phyloP scores from a whole-genome alignment of 768 basidiomycete species.

The Hericium coralloides region DNA sequence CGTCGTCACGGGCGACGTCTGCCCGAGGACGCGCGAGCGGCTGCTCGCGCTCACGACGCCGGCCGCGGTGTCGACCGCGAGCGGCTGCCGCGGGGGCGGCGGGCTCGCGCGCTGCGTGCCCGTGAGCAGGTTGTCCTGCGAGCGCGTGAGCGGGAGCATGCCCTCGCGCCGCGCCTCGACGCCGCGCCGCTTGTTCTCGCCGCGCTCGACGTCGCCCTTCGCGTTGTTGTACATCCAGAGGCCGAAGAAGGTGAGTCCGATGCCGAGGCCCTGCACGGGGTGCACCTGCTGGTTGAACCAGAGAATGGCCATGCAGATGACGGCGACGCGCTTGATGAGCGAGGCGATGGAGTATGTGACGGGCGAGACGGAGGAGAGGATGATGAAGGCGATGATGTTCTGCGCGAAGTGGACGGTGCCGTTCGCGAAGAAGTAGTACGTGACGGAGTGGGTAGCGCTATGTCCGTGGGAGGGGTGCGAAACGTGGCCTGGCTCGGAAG shows the following conservation, averaged over 20 bases:
- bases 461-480: slow-evolving; percentile 38
- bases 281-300: slow-evolving; percentile 93
- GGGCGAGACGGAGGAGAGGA: slow-evolving; percentile 91
- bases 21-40: neutral
- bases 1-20: neutral
- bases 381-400: slow-evolving; percentile 95
- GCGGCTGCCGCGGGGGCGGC: slow-evolving; percentile 7
- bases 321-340: slow-evolving; percentile 93
- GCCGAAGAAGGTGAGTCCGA: slow-evolving; percentile 80
- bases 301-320: slow-evolving; percentile 94
- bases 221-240: slow-evolving; percentile 95
- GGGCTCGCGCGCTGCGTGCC: slow-evolving; percentile 27
- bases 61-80: slow-evolving; percentile 1
- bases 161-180: slow-evolving; percentile 65
- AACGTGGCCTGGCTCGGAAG: slow-evolving; percentile 31
- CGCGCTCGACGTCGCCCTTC: slow-evolving; percentile 85
- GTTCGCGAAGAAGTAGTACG: slow-evolving; percentile 85
- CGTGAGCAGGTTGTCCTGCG: slow-evolving; percentile 47
- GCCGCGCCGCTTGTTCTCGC: slow-evolving; percentile 80
- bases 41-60: neutral
- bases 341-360: slow-evolving; percentile 99
- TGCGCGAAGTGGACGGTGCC: slow-evolving; percentile 95
- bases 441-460: slow-evolving; percentile 49
- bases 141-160: slow-evolving; percentile 54
- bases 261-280: slow-evolving; percentile 81